Evolutionary conservation across 129 eudicot genomes (phyloP), one percentile per base, ranked within the genome.

Genomic region (Scalesia atractyloides): DNA sequence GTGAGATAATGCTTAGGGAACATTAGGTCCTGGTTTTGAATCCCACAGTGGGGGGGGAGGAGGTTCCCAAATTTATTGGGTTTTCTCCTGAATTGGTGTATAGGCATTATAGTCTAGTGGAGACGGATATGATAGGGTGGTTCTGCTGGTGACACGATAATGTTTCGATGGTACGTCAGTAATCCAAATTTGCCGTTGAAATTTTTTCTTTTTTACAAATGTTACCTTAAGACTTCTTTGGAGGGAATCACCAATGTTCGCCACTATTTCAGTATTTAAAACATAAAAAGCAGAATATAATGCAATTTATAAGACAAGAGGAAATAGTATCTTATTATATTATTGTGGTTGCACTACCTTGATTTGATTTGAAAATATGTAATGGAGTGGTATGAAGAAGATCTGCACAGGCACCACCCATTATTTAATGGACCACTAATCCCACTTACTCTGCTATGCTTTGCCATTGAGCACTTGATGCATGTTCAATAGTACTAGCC

Each of bases 321-420:
- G 37, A 17, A 14, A 11, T 49, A 16, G n/a, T 47, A 73, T 61
- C 61, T 30, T 44, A 26, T 9, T 48, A 53, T 52, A 56, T 17
- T 17, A 41, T 52, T 57, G 54, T 13, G 54, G 3, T 13, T 49
- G 7, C 17, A 49, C 17, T 15, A 13, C 17, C 54, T 49, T 14
- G 54, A 5, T 49, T 13, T 49, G 54, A 16, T 52, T n/a, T 52
- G 24, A 52, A 52, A 16, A 49, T 64, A 37, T n/a, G 69, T 39
- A 64, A 64, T 36, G 69, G 50, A 16, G 30, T 39, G 26, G 69
- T 26, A 61, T 61, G 15, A 39, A 10, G 20, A 76, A 76, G 62
- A 76, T 68, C 81, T 46, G 46, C 74, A 76, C 69, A 59, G 20
- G 56, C 39, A 46, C 80, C 69, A 58, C 61, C 58, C 75, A 68